phyloP scores from a whole-genome alignment of 768 basidiomycete species.

The Psilocybe cyanescens region DNA sequence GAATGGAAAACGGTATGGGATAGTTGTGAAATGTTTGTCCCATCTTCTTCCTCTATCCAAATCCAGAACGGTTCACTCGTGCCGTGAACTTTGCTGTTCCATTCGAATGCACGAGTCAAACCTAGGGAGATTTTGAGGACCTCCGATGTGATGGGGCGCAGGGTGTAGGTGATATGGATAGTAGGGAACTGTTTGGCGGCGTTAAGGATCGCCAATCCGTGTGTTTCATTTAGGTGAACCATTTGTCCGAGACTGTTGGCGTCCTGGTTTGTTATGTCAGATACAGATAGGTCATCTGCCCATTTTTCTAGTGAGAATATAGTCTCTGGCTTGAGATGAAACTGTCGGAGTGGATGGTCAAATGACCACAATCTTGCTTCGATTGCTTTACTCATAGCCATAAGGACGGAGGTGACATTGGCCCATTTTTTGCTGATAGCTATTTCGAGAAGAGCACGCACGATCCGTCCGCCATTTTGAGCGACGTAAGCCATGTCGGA shows the following conservation, averaged over 20 bases:
- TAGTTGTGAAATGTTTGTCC: slow-evolving; percentile 82
- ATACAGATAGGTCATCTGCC: slow-evolving; percentile 79
- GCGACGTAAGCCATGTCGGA: slow-evolving; percentile 95
- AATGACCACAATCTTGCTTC: slow-evolving; percentile 95
- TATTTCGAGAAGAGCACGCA: slow-evolving; percentile 93
- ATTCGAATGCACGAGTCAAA: slow-evolving; percentile 72
- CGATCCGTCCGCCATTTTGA: slow-evolving; percentile 93
- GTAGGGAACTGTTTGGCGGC: slow-evolving; percentile 89
- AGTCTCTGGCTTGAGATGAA: slow-evolving; percentile 75
- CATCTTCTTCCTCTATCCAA: slow-evolving; percentile 90
- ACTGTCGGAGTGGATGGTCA: slow-evolving; percentile 88
- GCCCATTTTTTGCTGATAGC: slow-evolving; percentile 95
- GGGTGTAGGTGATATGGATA: slow-evolving; percentile 60
- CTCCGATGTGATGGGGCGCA: slow-evolving; percentile 85
- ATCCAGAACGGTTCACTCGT: slow-evolving; percentile 88
- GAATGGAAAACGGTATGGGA: slow-evolving; percentile 74
- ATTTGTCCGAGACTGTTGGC: slow-evolving; percentile 76
- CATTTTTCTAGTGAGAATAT: slow-evolving; percentile 78
- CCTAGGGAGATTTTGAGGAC: slow-evolving; percentile 76
- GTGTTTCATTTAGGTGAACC: slow-evolving; percentile 83
- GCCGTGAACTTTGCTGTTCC: slow-evolving; percentile 80
- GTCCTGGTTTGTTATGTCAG: slow-evolving; percentile 70
- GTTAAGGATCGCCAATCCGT: slow-evolving; percentile 77
- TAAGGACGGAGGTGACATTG: slow-evolving; percentile 72
- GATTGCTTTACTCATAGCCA: slow-evolving; percentile 92